Evolutionary conservation across 2,329 filamentous ascomycete genomes (phyloP).

Genomic region (Lachnellula occidentalis): DNA sequence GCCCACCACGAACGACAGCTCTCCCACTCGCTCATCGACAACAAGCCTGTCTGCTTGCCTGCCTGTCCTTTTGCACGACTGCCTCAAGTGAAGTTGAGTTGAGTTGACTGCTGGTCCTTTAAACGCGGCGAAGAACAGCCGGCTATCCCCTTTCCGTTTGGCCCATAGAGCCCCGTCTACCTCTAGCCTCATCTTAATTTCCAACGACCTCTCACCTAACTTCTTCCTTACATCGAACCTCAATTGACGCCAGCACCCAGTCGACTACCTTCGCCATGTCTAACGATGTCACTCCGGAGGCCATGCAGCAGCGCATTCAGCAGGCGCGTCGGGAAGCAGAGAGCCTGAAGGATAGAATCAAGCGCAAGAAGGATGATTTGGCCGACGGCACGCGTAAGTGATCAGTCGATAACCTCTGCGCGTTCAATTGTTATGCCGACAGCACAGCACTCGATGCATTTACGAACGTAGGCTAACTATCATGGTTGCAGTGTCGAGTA

Average conservation of each 20-base stretch:
- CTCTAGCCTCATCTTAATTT: slow-evolving; percentile 7
- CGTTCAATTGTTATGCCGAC: not conserved
- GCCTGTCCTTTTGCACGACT: not conserved
- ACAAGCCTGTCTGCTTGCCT: no score
- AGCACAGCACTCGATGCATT: not conserved
- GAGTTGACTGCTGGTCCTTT: not conserved
- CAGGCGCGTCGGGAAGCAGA: slow-evolving; percentile 95
- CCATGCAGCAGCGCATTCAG: slow-evolving; percentile 90
- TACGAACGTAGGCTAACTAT: slow-evolving; percentile 14
- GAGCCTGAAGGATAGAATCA: slow-evolving; percentile 96
- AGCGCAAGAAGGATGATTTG: slow-evolving; percentile 99
- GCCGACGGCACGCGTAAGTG: slow-evolving; percentile 93
- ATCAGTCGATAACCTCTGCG: not conserved
- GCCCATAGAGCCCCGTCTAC: slow-evolving; percentile 1
- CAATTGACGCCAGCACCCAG: slow-evolving; percentile 15
- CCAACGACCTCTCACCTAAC: slow-evolving; percentile 8
- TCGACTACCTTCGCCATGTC: slow-evolving; percentile 25
- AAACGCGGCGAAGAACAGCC: not conserved
- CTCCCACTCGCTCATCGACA: slow-evolving; percentile 9
- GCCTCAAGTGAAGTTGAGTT: not conserved
- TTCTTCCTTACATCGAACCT: slow-evolving; percentile 7
- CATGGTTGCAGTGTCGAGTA: slow-evolving; percentile 67
- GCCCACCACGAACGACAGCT: slow-evolving; percentile 1
- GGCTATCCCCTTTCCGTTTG: not conserved
- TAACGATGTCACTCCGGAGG: slow-evolving; percentile 62